Percentiles rank a stretch among this genome's conserved stretches.
Conservation (phyloP, 768 basidiomycete genomes). For the Coprinopsis sp. region DNA sequence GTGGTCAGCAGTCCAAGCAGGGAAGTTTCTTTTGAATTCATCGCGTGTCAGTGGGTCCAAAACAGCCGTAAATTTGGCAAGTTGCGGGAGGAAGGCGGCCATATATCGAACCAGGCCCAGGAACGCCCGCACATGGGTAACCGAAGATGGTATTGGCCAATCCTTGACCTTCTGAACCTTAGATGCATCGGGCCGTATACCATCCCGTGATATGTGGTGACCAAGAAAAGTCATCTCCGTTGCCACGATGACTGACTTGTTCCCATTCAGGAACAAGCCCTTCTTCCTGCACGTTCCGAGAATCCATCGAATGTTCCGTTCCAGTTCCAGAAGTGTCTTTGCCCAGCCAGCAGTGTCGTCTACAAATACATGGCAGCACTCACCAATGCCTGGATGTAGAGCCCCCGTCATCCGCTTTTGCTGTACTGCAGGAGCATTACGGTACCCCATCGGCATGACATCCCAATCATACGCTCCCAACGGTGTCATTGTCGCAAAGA, state of each 20-base stretch:
- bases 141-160: constrained; percentile 18
- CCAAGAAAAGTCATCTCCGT: constrained; percentile 26
- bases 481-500: constrained; percentile 34
- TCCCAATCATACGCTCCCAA: constrained; percentile 37
- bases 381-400: constrained; percentile 18
- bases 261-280: constrained; percentile 7
- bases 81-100: constrained; percentile 8
- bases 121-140: constrained; percentile 8
- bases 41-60: constrained; percentile 3
- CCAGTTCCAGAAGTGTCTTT: constrained; percentile 11
- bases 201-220: constrained; percentile 30
- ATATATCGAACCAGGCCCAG: constrained; percentile 13
- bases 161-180: constrained; percentile 21
- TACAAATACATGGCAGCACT: constrained; percentile 21
- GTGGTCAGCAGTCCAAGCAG: constrained; percentile 11
- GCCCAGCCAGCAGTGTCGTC: constrained; percentile 26
- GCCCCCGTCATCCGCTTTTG: constrained; percentile 22
- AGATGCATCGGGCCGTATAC: constrained; percentile 17
- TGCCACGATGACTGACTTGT: constrained; percentile 19
- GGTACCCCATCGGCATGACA: constrained; percentile 33
- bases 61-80: constrained; percentile 3
- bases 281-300: constrained; percentile 10
- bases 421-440: constrained; percentile 25
- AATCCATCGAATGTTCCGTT: constrained; percentile 1
- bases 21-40: neutral